A percentile compares a stretch with the other conserved stretches of the same genome.
These are phyloP conservation scores for Dictyostelium brefeldianum DNA, from an alignment of 78 protist species.

Conservation along the genomic window DNA sequence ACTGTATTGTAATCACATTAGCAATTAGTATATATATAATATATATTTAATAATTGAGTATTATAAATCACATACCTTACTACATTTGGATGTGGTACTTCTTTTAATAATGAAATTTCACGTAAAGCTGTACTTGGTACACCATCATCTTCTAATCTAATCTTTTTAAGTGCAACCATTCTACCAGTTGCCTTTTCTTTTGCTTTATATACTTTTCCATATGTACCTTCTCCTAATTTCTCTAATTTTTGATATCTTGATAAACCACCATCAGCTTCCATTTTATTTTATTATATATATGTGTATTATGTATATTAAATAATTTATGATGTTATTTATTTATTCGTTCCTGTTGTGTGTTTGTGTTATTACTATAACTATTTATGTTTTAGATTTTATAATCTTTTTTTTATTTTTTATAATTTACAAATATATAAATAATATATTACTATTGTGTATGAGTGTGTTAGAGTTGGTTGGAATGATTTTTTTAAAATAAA, in stretches of 20 bases:
- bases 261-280: constrained; percentile 82
- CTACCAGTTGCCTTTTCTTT: constrained; percentile 87
- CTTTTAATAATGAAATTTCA: constrained; percentile 98
- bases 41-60: not conserved
- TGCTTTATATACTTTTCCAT: constrained; percentile 99
- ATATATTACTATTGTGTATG: too few species aligned
- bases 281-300: constrained; percentile 16
- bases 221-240: constrained; percentile 99
- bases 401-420: too few species aligned
- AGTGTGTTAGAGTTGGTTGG: too few species aligned
- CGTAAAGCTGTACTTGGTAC: constrained; percentile 99
- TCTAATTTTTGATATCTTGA: constrained; percentile 90
- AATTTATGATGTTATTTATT: too few species aligned
- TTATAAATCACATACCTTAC: constrained; percentile 83
- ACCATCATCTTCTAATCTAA: constrained; percentile 99
- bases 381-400: too few species aligned
- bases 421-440: too few species aligned
- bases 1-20: constrained; percentile 31
- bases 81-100: constrained; percentile 97
- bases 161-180: constrained; percentile 98
- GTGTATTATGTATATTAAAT: not conserved
- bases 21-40: not conserved
- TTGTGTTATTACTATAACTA: too few species aligned
- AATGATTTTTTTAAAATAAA: too few species aligned
- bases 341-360: too few species aligned